Percentiles rank a stretch among this genome's conserved stretches.
Conservation (phyloP, 257 asterid genomes). For the Lycium ferocissimum region DNA sequence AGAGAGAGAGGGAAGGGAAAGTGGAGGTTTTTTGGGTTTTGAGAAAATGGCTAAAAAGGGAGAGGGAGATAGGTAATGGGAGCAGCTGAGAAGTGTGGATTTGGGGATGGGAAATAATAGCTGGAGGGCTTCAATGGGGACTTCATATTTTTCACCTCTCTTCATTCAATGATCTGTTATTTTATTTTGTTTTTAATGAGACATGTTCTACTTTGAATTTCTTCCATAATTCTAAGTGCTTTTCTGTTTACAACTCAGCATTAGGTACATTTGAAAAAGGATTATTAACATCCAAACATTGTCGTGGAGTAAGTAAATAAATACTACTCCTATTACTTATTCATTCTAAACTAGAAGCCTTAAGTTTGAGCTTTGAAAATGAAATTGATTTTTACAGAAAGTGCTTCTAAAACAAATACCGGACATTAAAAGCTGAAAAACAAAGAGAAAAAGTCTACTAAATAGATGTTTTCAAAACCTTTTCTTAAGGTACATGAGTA, state of each 20-base stretch:
- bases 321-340: background rate
- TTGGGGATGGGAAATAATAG: slow-evolving; percentile 20
- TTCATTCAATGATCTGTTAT: slow-evolving; percentile 2
- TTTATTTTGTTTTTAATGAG: background rate
- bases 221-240: slow-evolving; percentile 10
- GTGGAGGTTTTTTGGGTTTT: background rate
- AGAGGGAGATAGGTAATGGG: slow-evolving; percentile 27
- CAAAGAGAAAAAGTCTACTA: too few species aligned
- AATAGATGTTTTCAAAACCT: too few species aligned
- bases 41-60: background rate
- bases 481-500: too few species aligned
- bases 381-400: too few species aligned
- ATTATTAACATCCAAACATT: background rate
- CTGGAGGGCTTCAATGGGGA: slow-evolving; percentile 32
- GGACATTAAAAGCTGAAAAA: too few species aligned
- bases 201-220: slow-evolving; percentile 2
- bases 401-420: too few species aligned
- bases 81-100: background rate
- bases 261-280: background rate
- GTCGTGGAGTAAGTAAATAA: background rate
- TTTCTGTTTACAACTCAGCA: slow-evolving; percentile 26
- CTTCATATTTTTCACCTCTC: slow-evolving; percentile 25
- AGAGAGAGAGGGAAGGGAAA: slow-evolving; percentile 12
- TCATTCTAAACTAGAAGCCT: too few species aligned
- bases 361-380: too few species aligned